These are phyloP conservation scores for Chaetomium globosum DNA, from an alignment of 2,329 filamentous ascomycete species.

Conservation along the genomic window DNA sequence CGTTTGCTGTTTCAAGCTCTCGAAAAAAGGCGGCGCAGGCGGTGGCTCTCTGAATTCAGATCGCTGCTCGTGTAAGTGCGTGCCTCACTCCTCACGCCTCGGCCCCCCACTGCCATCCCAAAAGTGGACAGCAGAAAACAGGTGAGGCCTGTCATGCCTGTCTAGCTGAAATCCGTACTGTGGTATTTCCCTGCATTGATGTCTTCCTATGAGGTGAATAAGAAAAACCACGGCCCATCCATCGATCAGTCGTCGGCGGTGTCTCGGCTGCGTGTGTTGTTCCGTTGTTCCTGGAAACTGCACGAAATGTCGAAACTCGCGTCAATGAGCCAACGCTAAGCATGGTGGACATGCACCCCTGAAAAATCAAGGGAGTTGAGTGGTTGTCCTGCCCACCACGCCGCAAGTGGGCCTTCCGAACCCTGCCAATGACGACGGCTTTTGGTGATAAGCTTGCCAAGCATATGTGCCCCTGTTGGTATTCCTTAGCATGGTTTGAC, in stretches of 20 bases:
- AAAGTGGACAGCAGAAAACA: not conserved
- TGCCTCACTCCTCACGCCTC: not conserved
- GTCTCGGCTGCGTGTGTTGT: constrained; percentile 10
- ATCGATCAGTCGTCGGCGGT: not conserved
- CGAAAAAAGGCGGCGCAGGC: constrained; percentile 17
- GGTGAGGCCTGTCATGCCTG: constrained; percentile 1
- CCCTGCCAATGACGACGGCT: constrained; percentile 36
- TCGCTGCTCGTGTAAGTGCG: not conserved
- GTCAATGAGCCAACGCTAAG: not conserved
- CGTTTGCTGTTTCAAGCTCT: constrained; percentile 12
- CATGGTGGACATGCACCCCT: constrained; percentile 5
- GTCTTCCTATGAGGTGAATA: not conserved
- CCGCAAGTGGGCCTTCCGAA: not conserved
- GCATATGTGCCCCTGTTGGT: constrained; percentile 19
- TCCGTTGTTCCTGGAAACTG: constrained; percentile 15
- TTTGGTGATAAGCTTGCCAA: constrained; percentile 31
- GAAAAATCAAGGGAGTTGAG: constrained; percentile 1
- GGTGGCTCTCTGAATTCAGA: not conserved
- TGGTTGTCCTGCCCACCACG: not conserved
- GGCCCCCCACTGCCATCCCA: not conserved
- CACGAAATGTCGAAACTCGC: not conserved
- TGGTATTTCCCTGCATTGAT: not conserved
- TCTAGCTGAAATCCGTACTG: not conserved
- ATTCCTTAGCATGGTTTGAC: constrained; percentile 19
- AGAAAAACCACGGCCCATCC: not conserved